Evolutionary conservation across 1,284 basidiomycete genomes (phyloP).

Genomic region (Pseudozyma tsukubaensis): DNA sequence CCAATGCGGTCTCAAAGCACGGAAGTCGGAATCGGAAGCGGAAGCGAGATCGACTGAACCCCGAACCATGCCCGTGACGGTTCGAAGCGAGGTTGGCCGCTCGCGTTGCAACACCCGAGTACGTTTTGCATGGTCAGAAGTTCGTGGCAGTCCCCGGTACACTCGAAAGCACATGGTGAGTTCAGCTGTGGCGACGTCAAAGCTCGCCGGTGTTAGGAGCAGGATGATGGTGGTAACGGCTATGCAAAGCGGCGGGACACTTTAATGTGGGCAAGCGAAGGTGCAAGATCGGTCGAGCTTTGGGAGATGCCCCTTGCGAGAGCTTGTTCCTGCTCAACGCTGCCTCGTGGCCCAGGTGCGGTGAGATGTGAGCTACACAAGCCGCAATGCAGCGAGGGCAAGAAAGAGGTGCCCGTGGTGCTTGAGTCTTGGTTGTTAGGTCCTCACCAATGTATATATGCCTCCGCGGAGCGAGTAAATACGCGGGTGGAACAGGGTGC

Average conservation of each 20-base stretch:
- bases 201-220: too few species aligned
- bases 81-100: not conserved
- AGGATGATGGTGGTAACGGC: not conserved
- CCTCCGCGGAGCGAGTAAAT: too few species aligned
- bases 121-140: not conserved
- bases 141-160: too few species aligned
- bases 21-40: not conserved
- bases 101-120: slow-evolving; percentile 8
- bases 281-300: slow-evolving; percentile 1
- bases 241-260: slow-evolving; percentile 1
- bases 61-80: slow-evolving; percentile 2
- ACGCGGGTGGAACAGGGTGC: too few species aligned
- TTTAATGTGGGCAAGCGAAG: slow-evolving; percentile 10
- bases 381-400: too few species aligned
- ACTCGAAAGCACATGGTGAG: too few species aligned
- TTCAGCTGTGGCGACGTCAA: too few species aligned
- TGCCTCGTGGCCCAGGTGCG: not conserved
- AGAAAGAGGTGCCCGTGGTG: too few species aligned
- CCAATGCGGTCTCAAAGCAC: not conserved
- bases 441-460: too few species aligned
- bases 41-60: not conserved
- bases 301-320: not conserved
- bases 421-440: too few species aligned
- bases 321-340: not conserved
- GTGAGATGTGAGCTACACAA: too few species aligned